These are phyloP conservation scores for Ophiocordyceps camponoti-saundersi DNA, from an alignment of 2,329 filamentous ascomycete species.

Conservation along the genomic window DNA sequence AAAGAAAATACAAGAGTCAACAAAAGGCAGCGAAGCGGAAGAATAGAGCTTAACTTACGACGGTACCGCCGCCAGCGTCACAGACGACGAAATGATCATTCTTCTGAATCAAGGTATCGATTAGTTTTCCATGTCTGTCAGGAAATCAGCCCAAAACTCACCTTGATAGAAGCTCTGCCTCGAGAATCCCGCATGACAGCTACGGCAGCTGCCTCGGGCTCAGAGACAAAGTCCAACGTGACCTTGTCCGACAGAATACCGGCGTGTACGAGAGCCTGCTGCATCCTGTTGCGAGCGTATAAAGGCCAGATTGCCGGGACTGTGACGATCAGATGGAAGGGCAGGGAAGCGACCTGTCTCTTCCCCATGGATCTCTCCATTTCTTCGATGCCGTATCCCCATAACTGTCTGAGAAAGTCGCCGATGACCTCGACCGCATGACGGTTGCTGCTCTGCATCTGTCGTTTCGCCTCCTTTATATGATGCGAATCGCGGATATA, in stretches of 20 bases:
- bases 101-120: constrained; percentile 2
- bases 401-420: constrained; percentile 16
- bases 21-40: not conserved
- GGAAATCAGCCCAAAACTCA: not conserved
- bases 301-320: constrained; percentile 28
- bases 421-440: constrained; percentile 12
- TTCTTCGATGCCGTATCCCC: constrained; percentile 10
- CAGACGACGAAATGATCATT: constrained; percentile 13
- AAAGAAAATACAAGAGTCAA: not conserved
- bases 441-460: constrained; percentile 3
- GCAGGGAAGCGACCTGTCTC: constrained; percentile 6
- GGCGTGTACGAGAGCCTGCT: constrained; percentile 13
- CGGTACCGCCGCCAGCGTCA: constrained; percentile 20
- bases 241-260: constrained; percentile 14
- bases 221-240: constrained; percentile 19
- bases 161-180: constrained; percentile 6
- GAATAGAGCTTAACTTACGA: constrained; percentile 7
- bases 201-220: constrained; percentile 28
- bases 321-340: constrained; percentile 21
- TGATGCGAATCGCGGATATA: constrained; percentile 8
- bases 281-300: constrained; percentile 20
- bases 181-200: constrained; percentile 15
- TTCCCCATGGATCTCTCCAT: constrained; percentile 11
- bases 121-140: not conserved
- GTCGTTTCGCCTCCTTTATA: constrained; percentile 2